Base-by-base conservation (phyloP, 2,329 filamentous ascomycete species). In the Cladosporium sp. region DNA sequence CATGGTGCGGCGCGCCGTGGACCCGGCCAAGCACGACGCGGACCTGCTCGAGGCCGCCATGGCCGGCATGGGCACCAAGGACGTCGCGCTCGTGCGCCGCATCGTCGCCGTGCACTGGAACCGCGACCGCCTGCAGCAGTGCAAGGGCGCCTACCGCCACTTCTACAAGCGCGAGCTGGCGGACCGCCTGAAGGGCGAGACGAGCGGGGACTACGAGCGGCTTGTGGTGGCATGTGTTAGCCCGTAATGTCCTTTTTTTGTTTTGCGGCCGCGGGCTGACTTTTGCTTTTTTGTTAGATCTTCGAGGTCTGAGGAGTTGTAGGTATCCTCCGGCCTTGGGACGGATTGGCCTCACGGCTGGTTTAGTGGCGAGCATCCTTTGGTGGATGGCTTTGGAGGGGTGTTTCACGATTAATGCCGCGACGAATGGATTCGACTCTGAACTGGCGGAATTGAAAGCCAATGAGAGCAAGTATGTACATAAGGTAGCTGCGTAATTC, bases 91-190 rank as follows among this genome's bases (percentile, higher is more conserved):
- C 3, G 80, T 95, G 13, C 79, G 84, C 28, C 79, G 90, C n/a
- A 78, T 93, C 3, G 81, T 96, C 1, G 79, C 88, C 18, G 77
- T 81, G 45, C 92, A 97, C 70, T 97, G 92, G 92, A 83, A 95
- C 65, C 77, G 78, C 35, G 77, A 76, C 51, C 82, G 87, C 60
- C 77, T 95, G 76, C 80, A 83, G 46, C 85, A 88, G 59, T 85
- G 95, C 53, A 90, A 88, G 71, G 79, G 76, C 0, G 89, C 87
- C 9, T 97, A 90, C 70, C 76, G 83, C 63, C 80, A 86, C 62
- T 78, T 79, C 43, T 95, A 85, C 70, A 78, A 80, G 60, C 82
- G 74, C 62, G 84, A 83, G 57, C 71, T 97, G 52, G 77, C 80
- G 9, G 75, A 76, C 52, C 77, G 89, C 44, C 87, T 97, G 63